Evolutionary conservation across 768 basidiomycete species (phyloP).

Genomic region (Mycena haematopus): DNA sequence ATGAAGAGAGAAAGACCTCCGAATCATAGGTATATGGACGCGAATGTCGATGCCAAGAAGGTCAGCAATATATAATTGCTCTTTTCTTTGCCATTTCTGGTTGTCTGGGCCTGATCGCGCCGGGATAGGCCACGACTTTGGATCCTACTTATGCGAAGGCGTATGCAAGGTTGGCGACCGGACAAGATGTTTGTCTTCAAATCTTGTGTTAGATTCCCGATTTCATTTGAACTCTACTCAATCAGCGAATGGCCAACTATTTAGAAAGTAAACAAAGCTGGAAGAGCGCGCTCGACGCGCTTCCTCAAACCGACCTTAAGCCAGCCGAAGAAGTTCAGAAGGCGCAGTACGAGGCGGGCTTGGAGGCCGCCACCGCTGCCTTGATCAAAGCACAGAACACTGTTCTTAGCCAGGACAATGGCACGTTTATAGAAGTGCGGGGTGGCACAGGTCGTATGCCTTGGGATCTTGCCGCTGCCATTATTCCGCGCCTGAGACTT

Average conservation of each 20-base stretch:
- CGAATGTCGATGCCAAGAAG: constrained; percentile 28
- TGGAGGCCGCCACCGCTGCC: constrained; percentile 13
- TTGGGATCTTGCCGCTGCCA: constrained; percentile 28
- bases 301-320: constrained; percentile 20
- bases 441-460: constrained; percentile 21
- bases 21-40: constrained; percentile 27
- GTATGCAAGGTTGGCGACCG: constrained; percentile 25
- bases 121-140: constrained; percentile 31
- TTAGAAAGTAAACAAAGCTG: constrained; percentile 17
- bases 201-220: neutral
- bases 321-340: constrained; percentile 22
- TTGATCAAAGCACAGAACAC: constrained; percentile 4
- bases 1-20: neutral
- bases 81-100: neutral
- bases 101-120: neutral
- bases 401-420: neutral
- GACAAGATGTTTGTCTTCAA: constrained; percentile 26
- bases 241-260: constrained; percentile 17
- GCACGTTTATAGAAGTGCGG: neutral
- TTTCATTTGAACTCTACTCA: neutral
- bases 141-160: constrained; percentile 34
- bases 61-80: constrained; percentile 7
- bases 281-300: constrained; percentile 24
- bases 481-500: constrained; percentile 16
- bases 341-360: constrained; percentile 25